phyloP scores from a whole-genome alignment of 768 basidiomycete genomes.

The Lentinula raphanica region DNA sequence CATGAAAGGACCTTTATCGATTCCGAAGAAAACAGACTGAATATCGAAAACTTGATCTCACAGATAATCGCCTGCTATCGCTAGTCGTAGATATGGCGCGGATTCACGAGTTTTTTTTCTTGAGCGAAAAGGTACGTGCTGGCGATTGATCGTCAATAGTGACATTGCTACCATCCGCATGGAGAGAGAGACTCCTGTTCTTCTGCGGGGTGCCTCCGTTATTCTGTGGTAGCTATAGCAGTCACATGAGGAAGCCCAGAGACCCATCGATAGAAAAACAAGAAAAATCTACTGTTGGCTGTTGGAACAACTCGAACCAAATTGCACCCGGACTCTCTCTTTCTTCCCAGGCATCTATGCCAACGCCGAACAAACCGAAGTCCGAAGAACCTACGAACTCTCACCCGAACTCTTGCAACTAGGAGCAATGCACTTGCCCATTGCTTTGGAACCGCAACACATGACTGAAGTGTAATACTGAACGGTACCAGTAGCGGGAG shows the following conservation, averaged over 20 bases:
- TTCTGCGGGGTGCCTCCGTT: neutral
- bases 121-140: neutral
- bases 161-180: neutral
- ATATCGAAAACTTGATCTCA: too few species aligned
- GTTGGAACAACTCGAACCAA: too few species aligned
- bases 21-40: neutral
- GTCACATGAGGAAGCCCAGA: neutral
- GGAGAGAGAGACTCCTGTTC: neutral
- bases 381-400: neutral
- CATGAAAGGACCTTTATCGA: neutral
- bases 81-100: too few species aligned
- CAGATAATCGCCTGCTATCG: too few species aligned
- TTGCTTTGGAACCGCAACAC: neutral
- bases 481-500: neutral
- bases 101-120: neutral
- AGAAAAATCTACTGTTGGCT: neutral
- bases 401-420: neutral
- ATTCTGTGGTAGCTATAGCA: neutral
- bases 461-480: neutral
- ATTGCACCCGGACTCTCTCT: neutral
- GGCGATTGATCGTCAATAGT: too few species aligned
- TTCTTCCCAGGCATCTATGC: neutral
- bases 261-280: neutral
- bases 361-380: neutral
- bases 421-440: neutral